Percentiles rank a stretch among this genome's conserved stretches.
These are phyloP conservation scores for Hypoxylon sp. DNA, from an alignment of 2,329 filamentous ascomycete genomes.

Conservation along the genomic window DNA sequence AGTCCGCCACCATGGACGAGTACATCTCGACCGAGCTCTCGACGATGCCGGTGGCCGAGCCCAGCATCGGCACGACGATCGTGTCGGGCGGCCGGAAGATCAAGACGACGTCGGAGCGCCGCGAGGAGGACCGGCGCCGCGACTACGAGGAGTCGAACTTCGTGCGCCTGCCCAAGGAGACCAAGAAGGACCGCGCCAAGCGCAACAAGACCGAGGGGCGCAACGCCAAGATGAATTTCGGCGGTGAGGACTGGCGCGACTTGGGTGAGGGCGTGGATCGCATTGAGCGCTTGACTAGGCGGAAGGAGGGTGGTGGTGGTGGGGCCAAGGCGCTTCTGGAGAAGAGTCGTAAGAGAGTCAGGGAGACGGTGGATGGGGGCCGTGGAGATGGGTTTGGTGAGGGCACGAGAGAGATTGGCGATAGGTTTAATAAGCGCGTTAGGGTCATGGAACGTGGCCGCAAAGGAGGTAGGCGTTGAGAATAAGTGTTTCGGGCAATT, in stretches of 20 bases:
- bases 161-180: conserved; percentile 82
- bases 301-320: conserved; percentile 65
- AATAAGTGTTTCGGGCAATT: too few species aligned
- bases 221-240: conserved; percentile 71
- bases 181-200: conserved; percentile 84
- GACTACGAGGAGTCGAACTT: conserved; percentile 96
- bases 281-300: conserved; percentile 82
- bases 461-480: conserved; percentile 49
- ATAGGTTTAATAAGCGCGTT: conserved; percentile 75
- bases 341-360: conserved; percentile 83
- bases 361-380: conserved; percentile 73
- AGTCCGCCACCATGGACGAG: conserved; percentile 89
- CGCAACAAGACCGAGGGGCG: conserved; percentile 62
- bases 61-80: conserved; percentile 92
- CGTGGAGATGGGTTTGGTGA: conserved; percentile 65
- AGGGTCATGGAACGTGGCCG: conserved; percentile 57
- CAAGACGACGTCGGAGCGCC: conserved; percentile 79
- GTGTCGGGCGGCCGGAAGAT: conserved; percentile 78
- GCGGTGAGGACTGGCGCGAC: conserved; percentile 92
- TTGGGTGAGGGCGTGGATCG: conserved; percentile 86
- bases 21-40: conserved; percentile 89
- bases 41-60: conserved; percentile 79
- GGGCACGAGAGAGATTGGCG: conserved; percentile 68
- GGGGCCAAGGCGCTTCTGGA: conserved; percentile 73
- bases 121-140: conserved; percentile 78